A percentile compares a stretch with the other conserved stretches of the same genome.
Evolutionary conservation across 345 rosid species (phyloP).

Genomic region (Hibiscus syriacus): DNA sequence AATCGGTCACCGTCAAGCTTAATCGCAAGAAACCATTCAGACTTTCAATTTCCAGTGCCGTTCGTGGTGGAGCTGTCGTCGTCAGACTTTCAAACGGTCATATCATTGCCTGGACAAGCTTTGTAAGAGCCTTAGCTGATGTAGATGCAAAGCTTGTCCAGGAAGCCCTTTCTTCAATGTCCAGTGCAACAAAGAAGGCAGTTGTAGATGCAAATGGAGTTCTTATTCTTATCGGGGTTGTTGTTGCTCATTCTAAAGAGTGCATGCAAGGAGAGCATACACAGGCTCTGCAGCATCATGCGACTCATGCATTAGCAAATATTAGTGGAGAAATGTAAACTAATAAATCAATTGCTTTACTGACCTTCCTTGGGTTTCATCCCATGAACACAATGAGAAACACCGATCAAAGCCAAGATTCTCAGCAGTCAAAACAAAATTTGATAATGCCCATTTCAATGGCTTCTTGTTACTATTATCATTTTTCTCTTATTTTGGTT

Average conservation of each 20-base stretch:
- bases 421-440: slow-evolving; percentile 45
- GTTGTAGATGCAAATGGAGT: no score
- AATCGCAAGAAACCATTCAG: no score
- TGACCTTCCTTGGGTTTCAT: slow-evolving; percentile 49
- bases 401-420: slow-evolving; percentile 46
- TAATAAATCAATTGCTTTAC: slow-evolving; percentile 12
- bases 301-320: slow-evolving; percentile 72
- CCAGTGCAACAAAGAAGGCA: slow-evolving; percentile 49
- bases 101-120: no score
- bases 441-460: slow-evolving; percentile 59
- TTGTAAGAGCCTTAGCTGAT: no score
- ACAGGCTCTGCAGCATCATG: slow-evolving; percentile 52
- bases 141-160: no score
- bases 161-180: slow-evolving; percentile 66
- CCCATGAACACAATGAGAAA: slow-evolving; percentile 48
- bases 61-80: no score
- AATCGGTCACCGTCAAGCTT: no score
- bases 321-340: slow-evolving; percentile 56
- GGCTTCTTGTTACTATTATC: slow-evolving; percentile 26
- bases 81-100: no score
- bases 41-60: no score
- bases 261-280: slow-evolving; percentile 58
- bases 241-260: slow-evolving; percentile 79
- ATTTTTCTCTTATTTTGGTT: slow-evolving; percentile 1
- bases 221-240: slow-evolving; percentile 65